Evolutionary conservation across 169 alveolate genomes (phyloP).

Genomic region (Plasmodium adleri): DNA sequence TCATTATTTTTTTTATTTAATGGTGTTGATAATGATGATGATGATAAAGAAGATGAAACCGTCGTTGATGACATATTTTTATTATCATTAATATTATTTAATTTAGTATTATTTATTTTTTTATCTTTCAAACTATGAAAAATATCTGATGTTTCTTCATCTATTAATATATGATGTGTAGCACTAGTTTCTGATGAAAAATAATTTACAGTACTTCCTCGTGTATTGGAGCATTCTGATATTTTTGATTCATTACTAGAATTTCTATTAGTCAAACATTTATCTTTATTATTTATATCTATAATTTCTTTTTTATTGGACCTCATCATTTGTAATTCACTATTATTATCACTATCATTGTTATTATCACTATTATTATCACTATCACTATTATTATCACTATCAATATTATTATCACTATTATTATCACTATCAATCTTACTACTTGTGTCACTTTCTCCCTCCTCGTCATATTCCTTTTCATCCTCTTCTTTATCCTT

Average conservation of each 20-base stretch:
- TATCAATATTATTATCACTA: conserved; percentile 79
- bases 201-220: neutral
- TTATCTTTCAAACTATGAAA: neutral
- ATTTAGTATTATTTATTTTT: neutral
- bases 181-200: conserved; percentile 12
- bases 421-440: conserved; percentile 72
- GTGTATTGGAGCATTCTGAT: neutral
- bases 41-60: conserved; percentile 1
- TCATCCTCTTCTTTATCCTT: conserved; percentile 83
- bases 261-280: neutral
- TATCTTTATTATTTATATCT: neutral
- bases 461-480: conserved; percentile 76
- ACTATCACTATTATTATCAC: conserved; percentile 81
- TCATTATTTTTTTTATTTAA: conserved; percentile 14
- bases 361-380: conserved; percentile 75
- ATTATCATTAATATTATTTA: neutral
- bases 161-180: conserved; percentile 13
- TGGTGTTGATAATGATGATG: conserved; percentile 27
- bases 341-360: neutral
- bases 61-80: neutral
- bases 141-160: conserved; percentile 2
- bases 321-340: conserved; percentile 24
- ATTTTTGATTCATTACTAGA: neutral
- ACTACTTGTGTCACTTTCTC: conserved; percentile 74
- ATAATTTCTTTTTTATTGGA: conserved; percentile 1